phyloP scores from a whole-genome alignment of 2,329 filamentous ascomycete genomes.

The Penicillium decumbens region DNA sequence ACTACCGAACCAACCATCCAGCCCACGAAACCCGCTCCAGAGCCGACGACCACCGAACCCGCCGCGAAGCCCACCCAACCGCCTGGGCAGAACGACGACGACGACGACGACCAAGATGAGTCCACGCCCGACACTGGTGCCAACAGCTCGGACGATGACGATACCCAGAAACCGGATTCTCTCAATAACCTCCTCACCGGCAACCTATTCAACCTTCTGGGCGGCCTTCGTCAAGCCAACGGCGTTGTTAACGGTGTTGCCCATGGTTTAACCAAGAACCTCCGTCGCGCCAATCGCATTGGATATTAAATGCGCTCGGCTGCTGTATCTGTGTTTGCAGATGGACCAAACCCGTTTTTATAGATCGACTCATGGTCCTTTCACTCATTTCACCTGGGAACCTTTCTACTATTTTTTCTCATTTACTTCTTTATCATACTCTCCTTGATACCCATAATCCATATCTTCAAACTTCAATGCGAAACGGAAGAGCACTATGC shows the following conservation, averaged over 20 bases:
- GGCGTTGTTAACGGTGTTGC: conserved; percentile 1
- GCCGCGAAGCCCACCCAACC: not conserved
- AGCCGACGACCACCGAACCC: not conserved
- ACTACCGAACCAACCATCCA: not conserved
- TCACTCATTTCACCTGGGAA: not conserved
- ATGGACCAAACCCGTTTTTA: not conserved
- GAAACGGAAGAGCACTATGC: not conserved
- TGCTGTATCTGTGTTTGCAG: not conserved
- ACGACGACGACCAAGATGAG: not conserved
- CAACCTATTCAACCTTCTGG: conserved; percentile 15
- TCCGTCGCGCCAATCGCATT: conserved; percentile 14
- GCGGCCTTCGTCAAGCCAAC: conserved; percentile 13
- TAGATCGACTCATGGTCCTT: not conserved
- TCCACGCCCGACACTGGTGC: not conserved
- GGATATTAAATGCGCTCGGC: not conserved
- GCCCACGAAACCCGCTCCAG: not conserved
- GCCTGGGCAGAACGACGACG: not conserved
- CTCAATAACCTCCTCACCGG: conserved; percentile 3
- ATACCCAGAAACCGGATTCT: not conserved
- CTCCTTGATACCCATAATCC: conserved; percentile 14
- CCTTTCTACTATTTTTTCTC: not conserved
- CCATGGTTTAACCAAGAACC: conserved; percentile 9
- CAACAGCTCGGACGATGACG: not conserved
- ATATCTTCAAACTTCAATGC: not conserved
- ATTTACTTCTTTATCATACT: conserved; percentile 5